A percentile compares a stretch with the other conserved stretches of the same genome.
These are phyloP conservation scores for Dalbergia oliveri DNA, from an alignment of 306 rosid genomes.

Conservation along the genomic window DNA sequence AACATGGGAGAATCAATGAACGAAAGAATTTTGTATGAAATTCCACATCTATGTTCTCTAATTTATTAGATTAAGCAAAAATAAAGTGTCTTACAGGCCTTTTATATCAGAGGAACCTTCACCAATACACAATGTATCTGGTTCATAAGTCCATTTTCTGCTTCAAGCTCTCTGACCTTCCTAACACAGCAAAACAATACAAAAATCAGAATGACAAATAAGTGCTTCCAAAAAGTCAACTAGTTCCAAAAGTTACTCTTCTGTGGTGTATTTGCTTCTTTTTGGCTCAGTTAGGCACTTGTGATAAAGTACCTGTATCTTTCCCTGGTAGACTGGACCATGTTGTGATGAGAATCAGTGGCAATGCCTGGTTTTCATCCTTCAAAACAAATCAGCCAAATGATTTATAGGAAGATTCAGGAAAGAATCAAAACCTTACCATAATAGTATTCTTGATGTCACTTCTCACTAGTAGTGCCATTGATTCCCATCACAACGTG, in stretches of 20 bases:
- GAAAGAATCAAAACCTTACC: not conserved
- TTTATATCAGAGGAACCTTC: not conserved
- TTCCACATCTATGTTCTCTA: not conserved
- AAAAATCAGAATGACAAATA: not conserved
- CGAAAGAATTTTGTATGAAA: not conserved
- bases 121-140: not conserved
- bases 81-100: not conserved
- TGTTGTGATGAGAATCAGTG: constrained; percentile 58
- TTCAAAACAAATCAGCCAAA: not conserved
- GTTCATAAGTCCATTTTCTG: not conserved
- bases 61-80: not conserved
- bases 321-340: constrained; percentile 39
- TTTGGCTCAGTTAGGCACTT: not conserved
- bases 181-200: constrained; percentile 11
- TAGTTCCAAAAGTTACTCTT: not conserved
- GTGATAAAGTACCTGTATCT: not conserved
- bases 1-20: constrained; percentile 4
- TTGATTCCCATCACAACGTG: constrained; percentile 52
- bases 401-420: not conserved
- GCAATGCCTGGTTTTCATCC: not conserved
- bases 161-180: not conserved
- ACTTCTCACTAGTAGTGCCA: not conserved
- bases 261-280: not conserved
- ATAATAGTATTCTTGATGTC: not conserved
- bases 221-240: not conserved